Base-by-base conservation (phyloP, 768 basidiomycete genomes). In the Calvatia gigantea region DNA sequence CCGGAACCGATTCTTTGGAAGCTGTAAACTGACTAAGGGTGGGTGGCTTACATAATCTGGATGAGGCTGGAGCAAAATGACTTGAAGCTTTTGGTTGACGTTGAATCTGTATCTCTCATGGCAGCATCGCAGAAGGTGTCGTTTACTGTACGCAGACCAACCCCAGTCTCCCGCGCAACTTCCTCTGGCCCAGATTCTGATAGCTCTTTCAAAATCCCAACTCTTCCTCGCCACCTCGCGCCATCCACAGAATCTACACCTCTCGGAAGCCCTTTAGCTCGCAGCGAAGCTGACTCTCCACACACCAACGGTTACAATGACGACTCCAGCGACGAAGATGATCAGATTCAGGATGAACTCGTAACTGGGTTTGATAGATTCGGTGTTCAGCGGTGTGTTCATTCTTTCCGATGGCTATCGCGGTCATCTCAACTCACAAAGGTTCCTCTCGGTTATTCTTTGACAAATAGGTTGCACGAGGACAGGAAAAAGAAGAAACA, bases 381-480 rank as follows among this genome's bases (percentile, higher is more conserved):
- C 58, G 84, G 87, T 33, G 83, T 83, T 60, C 83, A 90, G 85
- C 90, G 92, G 92, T 94, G 87, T 79, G 92, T 91, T 66, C 59
- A 50, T 58, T 64, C 62, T 47, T 38, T 29, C 60, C 44, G 61
- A 27, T 23, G 27, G 23, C 41, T 38, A 38, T 51, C 59, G 60
- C 80, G 75, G 78, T 79, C 71, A 72, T 78, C 77, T 81, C 83
- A 89, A 81, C 89, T 91, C 84, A 90, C 86, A 81, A 64, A 73
- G 86, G 87, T 61, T 59, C 63, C 52, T 52, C 57, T 64, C 55
- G 56, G 60, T 52, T 58, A 60, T 21, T 31, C 55, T 54, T 57
- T 48, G 53, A 63, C 61, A 48, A 62, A 12, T 55, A 85, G 80
- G 53, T 62, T 79, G 28, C 71, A 73, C 60, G 76, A 75, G 54